phyloP scores from a whole-genome alignment of 192 early-diverging fungal species.

The Obelidium mucronatum region DNA sequence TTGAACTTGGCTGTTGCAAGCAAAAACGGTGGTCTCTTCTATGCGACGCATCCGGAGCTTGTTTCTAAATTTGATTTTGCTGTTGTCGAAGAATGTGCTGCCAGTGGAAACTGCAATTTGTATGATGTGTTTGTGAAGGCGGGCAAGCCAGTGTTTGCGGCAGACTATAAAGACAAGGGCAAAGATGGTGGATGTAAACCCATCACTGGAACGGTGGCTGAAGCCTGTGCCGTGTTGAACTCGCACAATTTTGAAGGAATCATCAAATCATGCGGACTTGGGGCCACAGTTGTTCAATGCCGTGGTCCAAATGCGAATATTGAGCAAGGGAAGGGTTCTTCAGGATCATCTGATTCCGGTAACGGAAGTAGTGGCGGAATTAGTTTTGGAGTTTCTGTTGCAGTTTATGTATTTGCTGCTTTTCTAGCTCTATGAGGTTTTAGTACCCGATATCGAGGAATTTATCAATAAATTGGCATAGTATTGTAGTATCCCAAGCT shows the following conservation, averaged over 20 bases:
- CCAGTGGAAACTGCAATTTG: not conserved
- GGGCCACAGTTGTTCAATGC: too few species aligned
- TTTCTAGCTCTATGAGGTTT: too few species aligned
- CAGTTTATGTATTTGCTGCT: too few species aligned
- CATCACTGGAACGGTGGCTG: not conserved
- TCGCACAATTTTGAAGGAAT: constrained; percentile 25
- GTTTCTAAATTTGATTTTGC: constrained; percentile 14
- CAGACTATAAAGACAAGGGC: constrained; percentile 26
- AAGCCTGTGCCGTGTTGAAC: not conserved
- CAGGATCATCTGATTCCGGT: too few species aligned
- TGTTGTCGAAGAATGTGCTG: constrained; percentile 16
- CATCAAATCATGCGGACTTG: too few species aligned
- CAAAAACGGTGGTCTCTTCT: constrained; percentile 16
- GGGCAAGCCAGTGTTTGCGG: constrained; percentile 36
- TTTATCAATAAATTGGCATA: too few species aligned
- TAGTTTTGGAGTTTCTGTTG: too few species aligned
- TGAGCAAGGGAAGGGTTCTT: too few species aligned
- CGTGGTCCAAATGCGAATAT: too few species aligned
- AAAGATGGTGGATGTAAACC: constrained; percentile 17
- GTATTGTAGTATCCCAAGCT: too few species aligned
- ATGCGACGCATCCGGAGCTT: not conserved
- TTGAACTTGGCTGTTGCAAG: constrained; percentile 27
- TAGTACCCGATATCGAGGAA: too few species aligned
- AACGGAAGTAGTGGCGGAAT: too few species aligned
- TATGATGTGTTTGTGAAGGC: constrained; percentile 23